Base-by-base conservation (phyloP, 306 rosid genomes). In the Trifolium repens region DNA sequence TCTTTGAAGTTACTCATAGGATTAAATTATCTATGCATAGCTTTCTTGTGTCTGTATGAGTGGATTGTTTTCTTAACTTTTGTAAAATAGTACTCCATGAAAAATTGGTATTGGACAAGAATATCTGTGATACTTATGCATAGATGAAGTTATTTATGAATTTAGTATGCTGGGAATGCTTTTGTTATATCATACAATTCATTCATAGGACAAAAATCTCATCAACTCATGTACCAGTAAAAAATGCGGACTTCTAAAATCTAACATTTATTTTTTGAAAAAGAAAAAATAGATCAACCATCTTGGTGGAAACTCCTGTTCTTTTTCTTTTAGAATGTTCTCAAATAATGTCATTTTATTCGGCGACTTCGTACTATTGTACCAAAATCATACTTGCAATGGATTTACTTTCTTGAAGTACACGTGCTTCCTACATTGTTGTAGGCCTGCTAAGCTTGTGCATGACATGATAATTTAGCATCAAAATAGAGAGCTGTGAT, bases 301-400 rank as follows among this genome's bases (percentile, higher is more conserved):
- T 75, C 79, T 47, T 17, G 55, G 42, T 37, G 54, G 55, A 47
- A 47, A 9, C 12, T 35, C 53, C 57, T 17, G 47, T 46, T 61
- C 19, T 61, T 74, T 60, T 75, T 64, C 42, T 37, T 35, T 13
- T 39, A 39, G 40, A 66, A 76, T 42, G 54, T 52, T 75, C 66
- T 65, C 55, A 39, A 63, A 47, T 64, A 63, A 37, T 75, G 54
- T 50, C 65, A 47, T 70, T 78, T 78, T 65, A 34, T 66, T 60
- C 44, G 22, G 54, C 46, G 34, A 19, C 52, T 62, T 64, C 34
- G 74, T 39, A 52, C 73, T 26, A 24, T 32, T 59, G 75, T 59
- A 59, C 17, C 81, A 32, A 22, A 5, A 3, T 30, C 67, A 13
- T 12, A 61, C 35, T 19, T 11, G 6, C 32, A 68, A 46, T 50